Conservation (phyloP, 352 stramenopile species). For the Thraustochytrium sp. region DNA sequence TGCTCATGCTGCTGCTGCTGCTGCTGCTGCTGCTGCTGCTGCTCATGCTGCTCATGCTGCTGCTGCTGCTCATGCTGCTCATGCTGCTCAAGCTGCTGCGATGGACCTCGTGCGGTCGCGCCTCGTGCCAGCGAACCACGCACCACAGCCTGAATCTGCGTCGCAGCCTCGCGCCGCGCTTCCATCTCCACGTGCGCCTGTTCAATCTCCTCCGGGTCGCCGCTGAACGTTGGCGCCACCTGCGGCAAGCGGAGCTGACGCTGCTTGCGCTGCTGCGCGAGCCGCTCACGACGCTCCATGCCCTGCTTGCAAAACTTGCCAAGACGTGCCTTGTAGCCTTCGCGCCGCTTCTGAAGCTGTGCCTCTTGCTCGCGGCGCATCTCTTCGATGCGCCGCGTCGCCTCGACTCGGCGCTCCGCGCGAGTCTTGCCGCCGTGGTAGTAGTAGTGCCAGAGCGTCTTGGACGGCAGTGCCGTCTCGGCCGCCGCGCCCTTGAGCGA, state of each 20-base stretch:
- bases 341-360: not conserved
- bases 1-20: too few relatives aligned
- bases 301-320: not conserved
- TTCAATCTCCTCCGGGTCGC: not conserved
- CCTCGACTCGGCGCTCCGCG: not conserved
- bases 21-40: too few relatives aligned
- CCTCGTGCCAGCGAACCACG: not conserved
- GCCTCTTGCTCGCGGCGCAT: conserved; percentile 22
- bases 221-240: not conserved
- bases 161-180: not conserved
- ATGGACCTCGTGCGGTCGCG: not conserved
- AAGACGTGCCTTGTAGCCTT: not conserved
- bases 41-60: too few relatives aligned
- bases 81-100: too few relatives aligned
- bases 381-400: not conserved
- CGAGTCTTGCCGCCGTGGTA: conserved; percentile 32
- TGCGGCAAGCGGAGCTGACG: not conserved
- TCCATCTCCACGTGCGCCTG: not conserved
- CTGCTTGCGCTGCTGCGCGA: not conserved
- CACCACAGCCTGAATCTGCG: not conserved
- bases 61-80: too few relatives aligned
- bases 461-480: not conserved
- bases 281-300: not conserved
- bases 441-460: conserved; percentile 31
- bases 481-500: not conserved